These are phyloP conservation scores for Camillea tinctor DNA, from an alignment of 2,329 filamentous ascomycete genomes.

Conservation along the genomic window DNA sequence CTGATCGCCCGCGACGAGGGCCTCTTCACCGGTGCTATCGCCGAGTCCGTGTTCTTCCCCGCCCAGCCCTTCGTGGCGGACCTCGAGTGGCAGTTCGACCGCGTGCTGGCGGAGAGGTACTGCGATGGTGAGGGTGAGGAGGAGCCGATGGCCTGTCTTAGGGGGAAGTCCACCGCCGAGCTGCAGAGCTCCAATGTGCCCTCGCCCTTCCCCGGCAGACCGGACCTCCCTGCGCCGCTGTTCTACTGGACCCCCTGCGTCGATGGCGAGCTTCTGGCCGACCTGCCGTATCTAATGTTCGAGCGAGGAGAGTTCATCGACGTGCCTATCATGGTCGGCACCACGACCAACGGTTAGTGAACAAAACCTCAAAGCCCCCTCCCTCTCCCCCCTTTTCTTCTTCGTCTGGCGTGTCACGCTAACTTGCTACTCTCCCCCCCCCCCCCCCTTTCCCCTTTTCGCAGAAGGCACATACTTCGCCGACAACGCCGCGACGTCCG, in stretches of 20 bases:
- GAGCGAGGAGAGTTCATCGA: constrained; percentile 39
- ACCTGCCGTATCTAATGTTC: constrained; percentile 42
- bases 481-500: constrained; percentile 34
- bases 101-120: constrained; percentile 34
- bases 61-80: constrained; percentile 43
- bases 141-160: constrained; percentile 43
- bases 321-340: constrained; percentile 47
- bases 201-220: constrained; percentile 39
- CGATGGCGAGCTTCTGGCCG: constrained; percentile 45
- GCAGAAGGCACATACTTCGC: constrained; percentile 49
- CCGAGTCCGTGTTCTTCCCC: constrained; percentile 51
- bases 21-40: constrained; percentile 47
- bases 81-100: constrained; percentile 48
- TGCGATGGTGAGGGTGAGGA: constrained; percentile 33
- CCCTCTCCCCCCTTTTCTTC: neutral
- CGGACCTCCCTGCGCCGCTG: constrained; percentile 31
- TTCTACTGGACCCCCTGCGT: constrained; percentile 54
- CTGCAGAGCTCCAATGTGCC: constrained; percentile 43
- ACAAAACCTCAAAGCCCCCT: neutral
- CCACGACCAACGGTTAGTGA: constrained; percentile 41
- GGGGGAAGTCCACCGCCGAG: constrained; percentile 30
- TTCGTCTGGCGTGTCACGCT: too few species aligned
- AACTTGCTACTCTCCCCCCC: neutral
- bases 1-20: constrained; percentile 39
- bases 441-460: neutral